Base-by-base conservation (phyloP, 306 rosid species). In the Luffa acutangula region DNA sequence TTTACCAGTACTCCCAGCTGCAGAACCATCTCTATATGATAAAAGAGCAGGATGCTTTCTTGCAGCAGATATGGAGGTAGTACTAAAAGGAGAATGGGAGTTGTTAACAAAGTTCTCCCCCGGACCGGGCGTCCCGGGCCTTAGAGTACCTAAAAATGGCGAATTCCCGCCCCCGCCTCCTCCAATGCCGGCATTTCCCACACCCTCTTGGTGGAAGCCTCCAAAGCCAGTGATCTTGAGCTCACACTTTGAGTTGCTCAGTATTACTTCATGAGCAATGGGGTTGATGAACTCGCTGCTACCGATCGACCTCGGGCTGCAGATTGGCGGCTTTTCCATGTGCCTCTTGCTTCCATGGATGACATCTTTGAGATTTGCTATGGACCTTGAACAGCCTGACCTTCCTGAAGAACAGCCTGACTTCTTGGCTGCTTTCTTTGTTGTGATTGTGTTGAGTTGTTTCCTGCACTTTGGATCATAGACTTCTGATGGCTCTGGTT, bases 211-310 rank as follows among this genome's bases (percentile, higher is more conserved):
- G 71, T 89, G 91, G 71, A 89, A 87, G 49, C 89, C 92, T 65
- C 88, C 89, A 88, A 87, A 87, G 52, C 96, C 90, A 41, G 93
- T 86, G 82, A 93, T 91, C 85, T 93, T 93, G 59, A 93, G 96
- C 88, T 93, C 97, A 80, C 94, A 93, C 85, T 89, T 89, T 25
- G 96, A 91, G 91, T 91, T 93, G 73, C 94, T 91, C 51, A 93
- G 75, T 80, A 93, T 91, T 2, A 93, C 97, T 80, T 93, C 97
- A 75, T 91, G 97, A 41, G 96, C 89, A 83, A 91, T 88, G 17
- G 97, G 97, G 86, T 93, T 93, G 66, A 91, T 90, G 41, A 93
- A 93, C 87, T 91, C 97, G 60, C 94, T 91, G 90, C 96, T 91
- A 9, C 97, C 97, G 6, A 93, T 93, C 73, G 97, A 93, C 83